These are phyloP conservation scores for Catunica adiposa DNA, from an alignment of 2,329 filamentous ascomycete species.

Conservation along the genomic window DNA sequence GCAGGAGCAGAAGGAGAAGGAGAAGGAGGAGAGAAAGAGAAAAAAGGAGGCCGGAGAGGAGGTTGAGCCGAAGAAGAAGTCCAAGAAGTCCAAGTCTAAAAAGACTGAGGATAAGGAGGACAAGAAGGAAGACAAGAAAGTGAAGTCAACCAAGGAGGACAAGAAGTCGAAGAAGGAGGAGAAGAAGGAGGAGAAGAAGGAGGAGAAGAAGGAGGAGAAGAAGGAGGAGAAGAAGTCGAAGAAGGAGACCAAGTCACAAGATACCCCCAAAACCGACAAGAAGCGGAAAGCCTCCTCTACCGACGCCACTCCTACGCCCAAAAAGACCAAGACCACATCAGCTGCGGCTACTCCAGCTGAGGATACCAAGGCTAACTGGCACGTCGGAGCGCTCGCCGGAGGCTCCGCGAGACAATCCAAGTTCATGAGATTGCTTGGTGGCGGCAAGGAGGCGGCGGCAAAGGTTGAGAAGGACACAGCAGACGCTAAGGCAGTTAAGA, in stretches of 20 bases:
- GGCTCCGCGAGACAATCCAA: slow-evolving; percentile 35
- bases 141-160: not conserved
- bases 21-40: slow-evolving; percentile 16
- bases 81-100: slow-evolving; percentile 16
- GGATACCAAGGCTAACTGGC: slow-evolving; percentile 27
- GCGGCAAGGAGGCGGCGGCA: slow-evolving; percentile 26
- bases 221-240: not conserved
- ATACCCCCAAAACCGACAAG: not conserved
- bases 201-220: not conserved
- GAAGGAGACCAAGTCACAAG: not conserved
- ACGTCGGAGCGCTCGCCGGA: slow-evolving; percentile 35
- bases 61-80: slow-evolving; percentile 15
- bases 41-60: slow-evolving; percentile 18
- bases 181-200: too few relatives aligned
- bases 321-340: not conserved
- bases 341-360: not conserved
- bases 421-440: slow-evolving; percentile 40
- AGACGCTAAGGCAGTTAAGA: slow-evolving; percentile 16
- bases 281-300: not conserved
- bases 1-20: slow-evolving; percentile 18
- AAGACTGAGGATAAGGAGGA: slow-evolving; percentile 19
- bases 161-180: slow-evolving; percentile 4
- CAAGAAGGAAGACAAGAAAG: slow-evolving; percentile 17
- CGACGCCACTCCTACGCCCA: not conserved
- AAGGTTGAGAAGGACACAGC: slow-evolving; percentile 1